These are phyloP conservation scores for Boletus fagicola DNA, from an alignment of 768 basidiomycete species.

Conservation along the genomic window DNA sequence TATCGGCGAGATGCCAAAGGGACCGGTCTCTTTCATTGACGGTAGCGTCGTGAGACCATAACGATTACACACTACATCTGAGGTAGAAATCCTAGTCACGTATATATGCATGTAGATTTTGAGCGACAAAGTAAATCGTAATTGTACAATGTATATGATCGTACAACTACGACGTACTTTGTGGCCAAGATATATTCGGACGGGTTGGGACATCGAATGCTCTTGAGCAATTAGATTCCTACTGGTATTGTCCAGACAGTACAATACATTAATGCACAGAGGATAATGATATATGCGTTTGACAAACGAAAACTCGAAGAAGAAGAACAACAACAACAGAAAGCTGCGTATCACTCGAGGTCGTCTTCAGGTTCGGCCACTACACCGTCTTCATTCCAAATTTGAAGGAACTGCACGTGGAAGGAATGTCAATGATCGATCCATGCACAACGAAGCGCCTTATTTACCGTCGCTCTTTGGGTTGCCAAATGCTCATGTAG, in stretches of 20 bases:
- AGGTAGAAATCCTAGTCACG: background rate
- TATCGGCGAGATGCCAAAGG: constrained; percentile 53
- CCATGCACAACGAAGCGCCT: constrained; percentile 9
- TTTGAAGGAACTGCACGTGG: constrained; percentile 57
- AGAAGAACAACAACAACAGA: background rate
- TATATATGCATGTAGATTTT: too few species aligned
- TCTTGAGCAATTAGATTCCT: constrained; percentile 13
- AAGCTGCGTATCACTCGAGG: constrained; percentile 30
- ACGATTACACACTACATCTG: background rate
- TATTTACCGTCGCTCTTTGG: constrained; percentile 65
- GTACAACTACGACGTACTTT: background rate
- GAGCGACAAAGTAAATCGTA: background rate
- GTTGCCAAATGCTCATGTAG: constrained; percentile 57
- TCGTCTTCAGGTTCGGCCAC: constrained; percentile 61
- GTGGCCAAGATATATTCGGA: background rate
- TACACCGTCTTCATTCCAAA: constrained; percentile 82
- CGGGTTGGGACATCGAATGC: background rate
- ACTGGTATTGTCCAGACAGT: constrained; percentile 13
- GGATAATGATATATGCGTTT: constrained; percentile 29
- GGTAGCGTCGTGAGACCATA: constrained; percentile 38
- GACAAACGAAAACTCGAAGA: background rate
- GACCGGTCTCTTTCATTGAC: constrained; percentile 50
- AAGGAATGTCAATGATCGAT: constrained; percentile 2
- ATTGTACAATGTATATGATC: too few species aligned
- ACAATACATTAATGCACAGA: constrained; percentile 29